Percentiles rank a stretch among this genome's conserved stretches.
Conservation (phyloP, 371 early-diverging fungal species). For the Fennellomyces sp. region DNA sequence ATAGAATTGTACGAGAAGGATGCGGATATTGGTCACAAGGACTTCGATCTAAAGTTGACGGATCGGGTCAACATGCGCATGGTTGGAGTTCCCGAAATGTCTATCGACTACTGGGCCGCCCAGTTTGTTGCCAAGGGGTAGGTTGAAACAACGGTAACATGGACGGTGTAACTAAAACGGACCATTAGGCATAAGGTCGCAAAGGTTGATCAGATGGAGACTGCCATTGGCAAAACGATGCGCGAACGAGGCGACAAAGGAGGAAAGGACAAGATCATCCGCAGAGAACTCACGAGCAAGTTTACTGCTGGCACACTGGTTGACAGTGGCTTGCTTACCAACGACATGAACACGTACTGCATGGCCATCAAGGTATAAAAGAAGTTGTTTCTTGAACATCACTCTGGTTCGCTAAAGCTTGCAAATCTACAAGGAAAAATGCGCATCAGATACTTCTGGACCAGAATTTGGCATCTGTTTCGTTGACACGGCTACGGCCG, state of each 20-base stretch:
- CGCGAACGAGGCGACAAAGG: conserved; percentile 68
- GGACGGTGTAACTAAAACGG: background rate
- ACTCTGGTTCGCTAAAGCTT: background rate
- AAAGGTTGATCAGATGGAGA: conserved; percentile 99
- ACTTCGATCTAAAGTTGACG: conserved; percentile 97
- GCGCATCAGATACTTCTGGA: conserved; percentile 31
- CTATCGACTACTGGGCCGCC: conserved; percentile 96
- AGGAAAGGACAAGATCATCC: conserved; percentile 85
- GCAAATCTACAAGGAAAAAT: conserved; percentile 30
- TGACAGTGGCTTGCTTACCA: conserved; percentile 85
- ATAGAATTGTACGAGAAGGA: conserved; percentile 99
- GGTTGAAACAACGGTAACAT: background rate
- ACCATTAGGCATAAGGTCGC: conserved; percentile 84
- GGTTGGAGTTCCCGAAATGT: conserved; percentile 98
- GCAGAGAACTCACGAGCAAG: conserved; percentile 93
- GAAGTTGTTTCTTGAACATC: background rate
- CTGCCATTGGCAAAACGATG: conserved; percentile 93
- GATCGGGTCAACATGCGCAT: conserved; percentile 99
- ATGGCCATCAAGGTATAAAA: conserved; percentile 89
- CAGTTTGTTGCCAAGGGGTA: conserved; percentile 97
- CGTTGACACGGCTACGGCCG: conserved; percentile 95
- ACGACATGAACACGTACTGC: conserved; percentile 91
- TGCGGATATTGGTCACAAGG: conserved; percentile 96
- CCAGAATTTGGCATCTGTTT: conserved; percentile 83
- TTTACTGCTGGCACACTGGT: conserved; percentile 96